Conservation (phyloP, 1,284 basidiomycete genomes). For the Cerrena zonata region DNA sequence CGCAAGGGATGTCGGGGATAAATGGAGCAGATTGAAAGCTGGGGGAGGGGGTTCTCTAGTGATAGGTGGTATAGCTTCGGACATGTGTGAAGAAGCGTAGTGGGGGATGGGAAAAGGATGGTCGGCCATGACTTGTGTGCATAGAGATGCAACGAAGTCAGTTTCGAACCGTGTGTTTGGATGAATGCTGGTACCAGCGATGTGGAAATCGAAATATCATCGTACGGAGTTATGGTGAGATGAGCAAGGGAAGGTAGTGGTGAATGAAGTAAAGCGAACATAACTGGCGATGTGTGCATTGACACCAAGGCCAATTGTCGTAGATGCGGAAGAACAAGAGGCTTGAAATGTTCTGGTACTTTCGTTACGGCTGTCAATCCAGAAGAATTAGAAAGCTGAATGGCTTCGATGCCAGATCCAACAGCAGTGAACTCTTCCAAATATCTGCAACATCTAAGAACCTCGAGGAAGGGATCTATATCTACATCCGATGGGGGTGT, state of each 20-base stretch:
- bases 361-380: slow-evolving; percentile 16
- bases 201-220: slow-evolving; percentile 52
- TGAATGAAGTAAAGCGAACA: slow-evolving; percentile 55
- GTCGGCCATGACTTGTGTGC: slow-evolving; percentile 76
- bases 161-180: slow-evolving; percentile 50
- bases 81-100: slow-evolving; percentile 45
- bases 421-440: slow-evolving; percentile 67
- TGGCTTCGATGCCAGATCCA: slow-evolving; percentile 50
- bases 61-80: slow-evolving; percentile 61
- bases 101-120: slow-evolving; percentile 53
- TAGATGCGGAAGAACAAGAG: slow-evolving; percentile 53
- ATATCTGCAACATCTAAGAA: slow-evolving; percentile 51
- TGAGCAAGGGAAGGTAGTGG: slow-evolving; percentile 62
- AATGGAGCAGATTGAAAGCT: slow-evolving; percentile 33
- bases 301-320: slow-evolving; percentile 62
- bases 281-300: slow-evolving; percentile 59
- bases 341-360: slow-evolving; percentile 18
- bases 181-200: slow-evolving; percentile 62
- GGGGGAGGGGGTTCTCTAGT: slow-evolving; percentile 58
- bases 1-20: slow-evolving; percentile 43
- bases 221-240: slow-evolving; percentile 70
- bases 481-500: slow-evolving; percentile 21
- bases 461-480: slow-evolving; percentile 32
- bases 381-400: slow-evolving; percentile 39
- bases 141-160: slow-evolving; percentile 62